Base-by-base conservation (phyloP, 805 yeast species). In the Spathaspora hagerdaliae region DNA sequence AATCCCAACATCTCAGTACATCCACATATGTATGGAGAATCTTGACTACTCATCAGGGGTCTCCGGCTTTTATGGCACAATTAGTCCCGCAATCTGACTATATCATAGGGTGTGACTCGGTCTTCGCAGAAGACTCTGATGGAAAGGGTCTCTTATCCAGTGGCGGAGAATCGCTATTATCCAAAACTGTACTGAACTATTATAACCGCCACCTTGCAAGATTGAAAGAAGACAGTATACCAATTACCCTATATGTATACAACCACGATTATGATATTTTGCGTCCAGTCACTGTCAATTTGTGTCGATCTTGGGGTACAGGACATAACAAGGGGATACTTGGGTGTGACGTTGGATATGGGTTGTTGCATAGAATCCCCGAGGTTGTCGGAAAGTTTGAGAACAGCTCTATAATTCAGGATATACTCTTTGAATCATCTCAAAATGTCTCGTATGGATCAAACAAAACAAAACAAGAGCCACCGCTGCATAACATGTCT, bases 321-420 rank as follows among this genome's bases (percentile, higher is more conserved):
- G 74, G 69, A 8, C 65, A 60, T 12, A 89, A 91, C 12, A 77
- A 71, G 51, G 96, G 96, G 1, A 71, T 89, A 33, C 67, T 92
- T 33, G 99, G 99, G 2, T 90, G 97, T 66, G 96, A 91, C 52
- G 95, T 92, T 14, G 98, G 97, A 0, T 91, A 90, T 57, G 99
- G 99, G 0, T 74, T 86, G 42, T 69, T 92, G 42, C 98, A 92
- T 60, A 71, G 94, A 49, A 65, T 87, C n/a, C 97, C 98, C 1
- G 79, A 81, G 47, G 85, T 81, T 5, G 59, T 74, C 8, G 79
- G 77, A 0, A 75, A 77, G 47, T 79, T 76, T 57, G 78, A 70
- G n/a, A 51, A 47, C 24, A 54, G 54, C 11, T 53, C 60, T n/a
- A 42, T 65, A 11, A 53, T 56, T 24, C 70, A 65, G 36, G 73